Conservation (phyloP, 2,329 filamentous ascomycete genomes). For the Fusarium decemcellulare region DNA sequence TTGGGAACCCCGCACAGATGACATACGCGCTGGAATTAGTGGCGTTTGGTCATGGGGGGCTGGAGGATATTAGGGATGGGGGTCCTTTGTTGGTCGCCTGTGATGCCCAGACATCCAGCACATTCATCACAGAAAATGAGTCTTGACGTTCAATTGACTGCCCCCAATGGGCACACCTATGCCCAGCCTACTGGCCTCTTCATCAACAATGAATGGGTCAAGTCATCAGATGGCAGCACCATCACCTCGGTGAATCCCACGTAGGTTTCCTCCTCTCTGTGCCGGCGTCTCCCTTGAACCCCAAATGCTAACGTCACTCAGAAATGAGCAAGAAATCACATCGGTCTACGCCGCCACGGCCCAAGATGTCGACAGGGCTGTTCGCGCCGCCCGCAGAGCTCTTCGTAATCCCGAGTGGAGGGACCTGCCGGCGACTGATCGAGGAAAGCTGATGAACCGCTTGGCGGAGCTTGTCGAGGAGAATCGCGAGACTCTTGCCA, state of each 20-base stretch:
- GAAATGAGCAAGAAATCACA: conserved; percentile 51
- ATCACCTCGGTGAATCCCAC: conserved; percentile 73
- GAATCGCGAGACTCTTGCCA: conserved; percentile 65
- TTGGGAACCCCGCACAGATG: conserved; percentile 7
- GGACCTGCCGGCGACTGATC: conserved; percentile 74
- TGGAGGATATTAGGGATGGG: conserved; percentile 16
- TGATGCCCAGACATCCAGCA: no score
- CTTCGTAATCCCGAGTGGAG: conserved; percentile 79
- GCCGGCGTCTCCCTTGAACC: conserved; percentile 42
- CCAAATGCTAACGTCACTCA: conserved; percentile 14
- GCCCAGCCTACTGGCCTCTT: conserved; percentile 78
- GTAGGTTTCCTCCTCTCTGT: conserved; percentile 46
- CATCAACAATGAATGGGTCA: conserved; percentile 84
- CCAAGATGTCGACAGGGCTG: conserved; percentile 52
- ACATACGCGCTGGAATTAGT: neutral
- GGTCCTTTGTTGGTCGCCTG: neutral
- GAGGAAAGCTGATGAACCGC: conserved; percentile 78
- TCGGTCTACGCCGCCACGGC: conserved; percentile 50
- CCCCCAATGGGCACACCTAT: conserved; percentile 76
- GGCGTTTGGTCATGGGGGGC: neutral
- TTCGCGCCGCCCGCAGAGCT: conserved; percentile 71
- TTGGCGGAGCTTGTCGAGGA: conserved; percentile 79
- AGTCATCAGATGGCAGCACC: conserved; percentile 67
- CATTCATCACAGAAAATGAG: neutral
- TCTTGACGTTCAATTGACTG: conserved; percentile 48